Evolutionary conservation across 2,329 filamentous ascomycete genomes (phyloP).

Genomic region (Ophioceras dolichostomum): DNA sequence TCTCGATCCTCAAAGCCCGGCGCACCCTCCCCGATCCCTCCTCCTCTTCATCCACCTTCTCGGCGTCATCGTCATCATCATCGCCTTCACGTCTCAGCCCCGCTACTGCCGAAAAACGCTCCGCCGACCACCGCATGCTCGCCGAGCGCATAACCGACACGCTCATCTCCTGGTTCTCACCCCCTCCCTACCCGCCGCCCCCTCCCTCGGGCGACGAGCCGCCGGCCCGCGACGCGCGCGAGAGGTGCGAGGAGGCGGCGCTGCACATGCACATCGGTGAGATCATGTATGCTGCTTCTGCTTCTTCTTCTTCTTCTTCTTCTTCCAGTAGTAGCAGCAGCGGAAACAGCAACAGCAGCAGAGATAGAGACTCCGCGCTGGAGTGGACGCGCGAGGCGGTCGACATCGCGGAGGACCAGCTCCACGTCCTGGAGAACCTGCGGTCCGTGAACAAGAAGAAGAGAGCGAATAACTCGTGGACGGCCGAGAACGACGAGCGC

Average conservation of each 20-base stretch:
- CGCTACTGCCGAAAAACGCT: slow-evolving; percentile 4
- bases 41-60: background rate
- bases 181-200: slow-evolving; percentile 56
- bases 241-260: slow-evolving; percentile 74
- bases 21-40: slow-evolving; percentile 36
- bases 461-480: too few species aligned
- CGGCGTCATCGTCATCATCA: too few species aligned
- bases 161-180: slow-evolving; percentile 11
- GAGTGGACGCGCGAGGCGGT: slow-evolving; percentile 87
- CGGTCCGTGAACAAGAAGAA: too few species aligned
- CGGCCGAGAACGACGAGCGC: background rate
- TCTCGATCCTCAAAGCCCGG: slow-evolving; percentile 72
- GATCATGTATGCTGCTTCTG: slow-evolving; percentile 67
- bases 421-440: too few species aligned
- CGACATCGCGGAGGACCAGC: slow-evolving; percentile 61
- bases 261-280: slow-evolving; percentile 88
- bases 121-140: too few species aligned
- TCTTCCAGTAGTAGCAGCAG: background rate
- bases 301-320: too few species aligned
- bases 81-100: too few species aligned
- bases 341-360: too few species aligned
- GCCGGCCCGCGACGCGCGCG: slow-evolving; percentile 49
- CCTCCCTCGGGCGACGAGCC: slow-evolving; percentile 58
- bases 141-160: background rate
- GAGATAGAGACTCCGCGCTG: slow-evolving; percentile 32